Percentiles rank a stretch among this genome's conserved stretches.
Evolutionary conservation across 345 rosid species (phyloP).

Genomic region (Hibiscus syriacus): DNA sequence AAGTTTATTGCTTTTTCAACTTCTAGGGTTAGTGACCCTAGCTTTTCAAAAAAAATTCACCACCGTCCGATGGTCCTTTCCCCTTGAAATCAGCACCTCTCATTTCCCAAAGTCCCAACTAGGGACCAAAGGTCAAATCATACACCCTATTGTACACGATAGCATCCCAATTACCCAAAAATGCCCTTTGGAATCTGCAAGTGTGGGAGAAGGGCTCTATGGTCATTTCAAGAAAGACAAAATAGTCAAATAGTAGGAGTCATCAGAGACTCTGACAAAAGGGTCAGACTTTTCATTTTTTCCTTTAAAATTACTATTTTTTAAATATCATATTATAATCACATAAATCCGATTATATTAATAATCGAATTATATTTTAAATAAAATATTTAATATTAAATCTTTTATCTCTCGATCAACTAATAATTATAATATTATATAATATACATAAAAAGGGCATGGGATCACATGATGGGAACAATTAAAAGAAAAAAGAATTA

Average conservation of each 20-base stretch:
- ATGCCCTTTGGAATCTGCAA: not conserved
- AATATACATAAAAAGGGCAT: too few relatives aligned
- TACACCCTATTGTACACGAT: not conserved
- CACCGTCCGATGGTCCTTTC: slow-evolving; percentile 19
- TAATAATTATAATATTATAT: too few relatives aligned
- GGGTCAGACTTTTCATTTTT: not conserved
- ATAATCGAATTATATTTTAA: too few relatives aligned
- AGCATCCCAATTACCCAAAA: not conserved
- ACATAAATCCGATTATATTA: not conserved
- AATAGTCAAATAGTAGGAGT: slow-evolving; percentile 20
- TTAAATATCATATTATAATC: not conserved
- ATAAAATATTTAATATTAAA: too few relatives aligned
- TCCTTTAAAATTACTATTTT: not conserved
- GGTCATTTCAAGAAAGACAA: slow-evolving; percentile 15
- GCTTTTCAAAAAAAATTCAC: not conserved
- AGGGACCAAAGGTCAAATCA: not conserved
- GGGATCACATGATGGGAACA: not conserved
- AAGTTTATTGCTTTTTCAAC: not conserved
- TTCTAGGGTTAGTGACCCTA: not conserved
- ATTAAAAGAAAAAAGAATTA: not conserved
- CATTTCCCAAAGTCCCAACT: slow-evolving; percentile 17
- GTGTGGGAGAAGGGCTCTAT: not conserved
- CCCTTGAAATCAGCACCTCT: slow-evolving; percentile 29
- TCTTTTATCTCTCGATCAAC: too few relatives aligned
- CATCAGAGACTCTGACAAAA: slow-evolving; percentile 17